Conservation (phyloP, 768 basidiomycete species). For the Favolaschia claudopus region DNA sequence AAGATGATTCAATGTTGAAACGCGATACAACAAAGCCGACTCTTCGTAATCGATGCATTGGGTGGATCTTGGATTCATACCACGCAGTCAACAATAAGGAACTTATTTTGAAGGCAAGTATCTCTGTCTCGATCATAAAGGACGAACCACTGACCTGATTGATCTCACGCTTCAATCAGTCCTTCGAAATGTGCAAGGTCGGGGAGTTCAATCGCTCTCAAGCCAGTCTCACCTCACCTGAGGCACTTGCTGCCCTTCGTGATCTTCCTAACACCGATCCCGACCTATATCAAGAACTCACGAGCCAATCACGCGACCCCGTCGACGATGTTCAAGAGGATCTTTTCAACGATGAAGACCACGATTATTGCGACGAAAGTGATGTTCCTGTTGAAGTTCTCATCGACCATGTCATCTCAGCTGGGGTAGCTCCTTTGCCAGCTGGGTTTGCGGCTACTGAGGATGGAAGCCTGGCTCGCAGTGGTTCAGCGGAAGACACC, state of each 20-base stretch:
- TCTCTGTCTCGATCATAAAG: neutral
- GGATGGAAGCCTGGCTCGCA: no score
- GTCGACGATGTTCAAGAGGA: neutral
- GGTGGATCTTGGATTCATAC: conserved; percentile 38
- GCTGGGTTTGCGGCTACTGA: no score
- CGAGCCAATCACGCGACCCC: neutral
- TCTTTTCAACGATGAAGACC: neutral
- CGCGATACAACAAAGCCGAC: conserved; percentile 31
- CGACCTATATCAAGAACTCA: neutral
- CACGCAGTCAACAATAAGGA: conserved; percentile 33
- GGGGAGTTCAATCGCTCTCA: conserved; percentile 35
- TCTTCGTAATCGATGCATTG: conserved; percentile 33
- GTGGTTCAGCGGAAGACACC: no score
- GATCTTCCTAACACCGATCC: conserved; percentile 22
- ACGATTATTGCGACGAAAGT: neutral
- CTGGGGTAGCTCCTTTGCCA: no score
- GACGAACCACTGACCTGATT: no score
- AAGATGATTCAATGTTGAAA: conserved; percentile 1
- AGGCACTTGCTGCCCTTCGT: conserved; percentile 19
- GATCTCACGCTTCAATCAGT: conserved; percentile 14
- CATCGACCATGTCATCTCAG: no score
- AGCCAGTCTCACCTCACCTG: conserved; percentile 27
- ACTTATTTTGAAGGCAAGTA: conserved; percentile 37
- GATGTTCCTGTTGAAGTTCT: neutral
- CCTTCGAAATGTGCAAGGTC: conserved; percentile 30